These are phyloP conservation scores for Nicotiana knightiana DNA, from an alignment of 257 asterid species.

Conservation along the genomic window DNA sequence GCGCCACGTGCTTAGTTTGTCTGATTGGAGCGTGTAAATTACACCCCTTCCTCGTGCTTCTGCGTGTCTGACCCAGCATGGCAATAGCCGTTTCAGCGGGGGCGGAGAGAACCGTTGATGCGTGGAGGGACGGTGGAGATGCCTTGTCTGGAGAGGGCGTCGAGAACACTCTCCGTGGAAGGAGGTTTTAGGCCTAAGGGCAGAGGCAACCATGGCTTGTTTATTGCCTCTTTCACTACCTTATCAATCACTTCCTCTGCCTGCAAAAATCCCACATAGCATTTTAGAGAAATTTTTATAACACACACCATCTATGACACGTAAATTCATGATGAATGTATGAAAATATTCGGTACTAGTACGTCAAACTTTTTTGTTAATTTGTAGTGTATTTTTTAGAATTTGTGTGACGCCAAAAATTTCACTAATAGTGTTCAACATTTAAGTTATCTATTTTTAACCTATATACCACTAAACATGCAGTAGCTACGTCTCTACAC, in stretches of 20 bases:
- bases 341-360: neutral
- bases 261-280: constrained; percentile 18
- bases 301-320: too few species aligned
- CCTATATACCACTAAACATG: too few species aligned
- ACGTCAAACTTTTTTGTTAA: neutral
- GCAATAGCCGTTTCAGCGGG: neutral
- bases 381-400: neutral
- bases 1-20: neutral
- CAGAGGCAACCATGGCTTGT: constrained; percentile 43
- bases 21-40: neutral
- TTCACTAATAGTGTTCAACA: too few species aligned
- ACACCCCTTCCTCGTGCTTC: neutral
- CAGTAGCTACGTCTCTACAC: too few species aligned
- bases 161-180: constrained; percentile 39
- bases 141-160: constrained; percentile 39
- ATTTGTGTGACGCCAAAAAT: rapidly evolving
- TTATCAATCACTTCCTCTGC: constrained; percentile 46
- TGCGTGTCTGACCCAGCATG: too few species aligned
- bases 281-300: neutral
- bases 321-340: too few species aligned
- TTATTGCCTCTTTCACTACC: constrained; percentile 43
- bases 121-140: constrained; percentile 29
- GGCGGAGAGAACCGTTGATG: neutral
- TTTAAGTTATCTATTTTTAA: too few species aligned
- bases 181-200: constrained; percentile 48